Percentiles rank a stretch among this genome's conserved stretches.
phyloP scores from a whole-genome alignment of 768 basidiomycete species.

The Clathrus columnatus region DNA sequence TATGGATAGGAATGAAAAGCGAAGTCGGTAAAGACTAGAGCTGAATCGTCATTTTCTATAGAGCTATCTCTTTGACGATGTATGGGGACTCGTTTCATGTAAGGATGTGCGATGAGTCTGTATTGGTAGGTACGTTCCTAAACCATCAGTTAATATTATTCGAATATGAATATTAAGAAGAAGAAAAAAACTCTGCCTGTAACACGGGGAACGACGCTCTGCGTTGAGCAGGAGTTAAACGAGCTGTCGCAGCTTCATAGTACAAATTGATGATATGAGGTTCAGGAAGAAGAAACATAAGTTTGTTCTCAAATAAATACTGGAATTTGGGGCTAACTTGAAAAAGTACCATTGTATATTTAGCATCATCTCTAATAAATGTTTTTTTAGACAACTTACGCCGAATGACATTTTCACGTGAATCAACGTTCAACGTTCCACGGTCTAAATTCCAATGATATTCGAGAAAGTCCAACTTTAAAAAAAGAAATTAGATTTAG shows the following conservation, averaged over 20 bases:
- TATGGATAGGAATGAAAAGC: not conserved
- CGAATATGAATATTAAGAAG: no score
- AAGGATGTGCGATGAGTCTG: not conserved
- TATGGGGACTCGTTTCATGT: not conserved
- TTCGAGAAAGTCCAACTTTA: not conserved
- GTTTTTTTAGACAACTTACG: not conserved
- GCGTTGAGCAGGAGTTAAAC: not conserved
- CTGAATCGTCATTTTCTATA: not conserved
- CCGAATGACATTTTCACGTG: not conserved
- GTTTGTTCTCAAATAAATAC: not conserved
- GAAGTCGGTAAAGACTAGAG: not conserved
- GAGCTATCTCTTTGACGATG: not conserved
- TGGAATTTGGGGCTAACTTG: not conserved
- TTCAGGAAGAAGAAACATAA: not conserved
- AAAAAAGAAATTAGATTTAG: not conserved
- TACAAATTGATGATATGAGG: not conserved
- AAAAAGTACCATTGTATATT: not conserved
- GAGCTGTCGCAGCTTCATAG: not conserved
- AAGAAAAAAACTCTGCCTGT: not conserved
- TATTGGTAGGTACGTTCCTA: not conserved
- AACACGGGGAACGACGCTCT: not conserved
- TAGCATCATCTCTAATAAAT: not conserved
- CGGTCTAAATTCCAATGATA: not conserved
- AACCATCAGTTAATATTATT: not conserved
- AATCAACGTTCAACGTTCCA: not conserved